phyloP scores from a whole-genome alignment of 2,329 filamentous ascomycete genomes.

The Rutstroemia sp. region DNA sequence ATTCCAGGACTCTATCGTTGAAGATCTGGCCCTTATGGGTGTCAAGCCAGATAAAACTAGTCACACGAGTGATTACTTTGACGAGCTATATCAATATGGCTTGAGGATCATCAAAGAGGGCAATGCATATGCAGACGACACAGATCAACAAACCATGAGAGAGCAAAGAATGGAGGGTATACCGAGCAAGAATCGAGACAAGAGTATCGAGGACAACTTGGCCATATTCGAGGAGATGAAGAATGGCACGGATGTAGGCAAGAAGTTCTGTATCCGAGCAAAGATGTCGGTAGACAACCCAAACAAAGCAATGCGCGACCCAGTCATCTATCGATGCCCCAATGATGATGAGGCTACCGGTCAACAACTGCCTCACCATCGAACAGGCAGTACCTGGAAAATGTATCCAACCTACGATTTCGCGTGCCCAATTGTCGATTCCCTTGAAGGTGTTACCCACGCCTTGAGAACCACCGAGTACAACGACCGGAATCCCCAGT shows the following conservation, averaged over 20 bases:
- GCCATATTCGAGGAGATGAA: slow-evolving; percentile 92
- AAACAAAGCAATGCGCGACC: slow-evolving; percentile 94
- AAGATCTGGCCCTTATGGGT: slow-evolving; percentile 86
- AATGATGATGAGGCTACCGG: slow-evolving; percentile 35
- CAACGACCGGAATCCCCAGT: slow-evolving; percentile 78
- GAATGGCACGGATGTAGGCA: slow-evolving; percentile 68
- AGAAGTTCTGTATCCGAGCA: slow-evolving; percentile 84
- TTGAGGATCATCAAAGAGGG: slow-evolving; percentile 79
- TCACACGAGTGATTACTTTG: slow-evolving; percentile 94
- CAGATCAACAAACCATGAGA: slow-evolving; percentile 80
- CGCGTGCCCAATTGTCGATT: slow-evolving; percentile 75
- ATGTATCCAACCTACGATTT: slow-evolving; percentile 86
- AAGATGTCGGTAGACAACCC: slow-evolving; percentile 88
- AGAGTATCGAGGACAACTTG: slow-evolving; percentile 74
- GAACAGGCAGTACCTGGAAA: slow-evolving; percentile 74
- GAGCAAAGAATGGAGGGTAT: slow-evolving; percentile 78
- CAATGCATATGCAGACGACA: slow-evolving; percentile 91
- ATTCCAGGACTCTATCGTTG: slow-evolving; percentile 86
- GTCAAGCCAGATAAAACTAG: slow-evolving; percentile 81
- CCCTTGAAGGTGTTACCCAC: slow-evolving; percentile 75
- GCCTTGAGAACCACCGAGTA: slow-evolving; percentile 81
- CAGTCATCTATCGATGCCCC: slow-evolving; percentile 96
- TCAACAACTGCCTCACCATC: slow-evolving; percentile 70
- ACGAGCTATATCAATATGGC: slow-evolving; percentile 81
- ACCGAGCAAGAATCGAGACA: slow-evolving; percentile 72